phyloP scores from a whole-genome alignment of 106 monocot genomes.

The Gastrodia elata region DNA sequence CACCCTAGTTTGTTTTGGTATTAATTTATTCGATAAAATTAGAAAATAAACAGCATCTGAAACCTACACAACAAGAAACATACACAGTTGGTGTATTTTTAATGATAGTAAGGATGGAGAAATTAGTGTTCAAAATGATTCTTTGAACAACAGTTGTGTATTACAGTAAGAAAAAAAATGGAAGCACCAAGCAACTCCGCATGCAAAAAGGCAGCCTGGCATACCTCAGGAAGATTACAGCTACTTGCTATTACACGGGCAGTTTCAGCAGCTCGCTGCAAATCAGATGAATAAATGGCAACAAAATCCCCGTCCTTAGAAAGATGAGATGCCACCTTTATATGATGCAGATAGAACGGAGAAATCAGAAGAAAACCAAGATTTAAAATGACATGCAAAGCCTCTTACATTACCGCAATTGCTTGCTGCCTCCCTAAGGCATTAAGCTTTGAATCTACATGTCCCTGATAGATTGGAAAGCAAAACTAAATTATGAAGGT shows the following conservation, averaged over 20 bases:
- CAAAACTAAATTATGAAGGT: background rate
- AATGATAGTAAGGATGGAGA: background rate
- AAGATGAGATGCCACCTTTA: slow-evolving; percentile 54
- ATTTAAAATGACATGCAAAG: background rate
- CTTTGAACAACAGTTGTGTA: background rate
- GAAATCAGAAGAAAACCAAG: background rate
- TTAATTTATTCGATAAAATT: background rate
- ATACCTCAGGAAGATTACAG: slow-evolving; percentile 64
- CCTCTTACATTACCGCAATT: slow-evolving; percentile 27
- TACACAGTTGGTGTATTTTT: background rate
- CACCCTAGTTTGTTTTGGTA: background rate
- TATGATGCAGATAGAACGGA: slow-evolving; percentile 4
- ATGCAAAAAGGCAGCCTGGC: background rate
- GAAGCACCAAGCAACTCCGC: background rate
- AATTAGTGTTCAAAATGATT: background rate
- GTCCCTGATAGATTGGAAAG: slow-evolving; percentile 37
- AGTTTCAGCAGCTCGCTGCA: slow-evolving; percentile 88
- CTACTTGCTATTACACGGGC: slow-evolving; percentile 57
- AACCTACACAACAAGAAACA: background rate
- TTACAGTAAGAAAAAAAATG: background rate
- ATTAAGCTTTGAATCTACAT: slow-evolving; percentile 76
- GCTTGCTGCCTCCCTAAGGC: slow-evolving; percentile 81
- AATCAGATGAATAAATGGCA: slow-evolving; percentile 86
- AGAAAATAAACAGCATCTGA: background rate
- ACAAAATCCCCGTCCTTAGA: slow-evolving; percentile 45